These are phyloP conservation scores for Komagataella pastoris DNA, from an alignment of 805 yeast species.

Conservation along the genomic window DNA sequence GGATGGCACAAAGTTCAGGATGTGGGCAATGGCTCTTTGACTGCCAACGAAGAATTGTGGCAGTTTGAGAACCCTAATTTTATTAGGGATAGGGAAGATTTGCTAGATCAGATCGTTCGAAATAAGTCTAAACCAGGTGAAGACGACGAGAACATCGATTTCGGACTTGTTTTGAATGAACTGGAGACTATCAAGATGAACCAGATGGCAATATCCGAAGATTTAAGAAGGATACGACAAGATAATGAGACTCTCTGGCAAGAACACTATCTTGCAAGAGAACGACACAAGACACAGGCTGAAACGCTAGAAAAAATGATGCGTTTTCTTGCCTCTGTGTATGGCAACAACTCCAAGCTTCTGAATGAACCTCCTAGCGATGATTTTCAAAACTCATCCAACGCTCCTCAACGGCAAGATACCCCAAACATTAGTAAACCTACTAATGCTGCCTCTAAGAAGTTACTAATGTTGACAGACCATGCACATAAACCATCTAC, in stretches of 20 bases:
- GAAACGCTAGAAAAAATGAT: conserved; percentile 81
- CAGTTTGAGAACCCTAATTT: conserved; percentile 82
- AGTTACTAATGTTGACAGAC: neutral
- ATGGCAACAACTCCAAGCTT: conserved; percentile 48
- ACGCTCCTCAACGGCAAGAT: neutral
- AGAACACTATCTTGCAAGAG: conserved; percentile 73
- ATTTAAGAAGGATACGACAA: conserved; percentile 65
- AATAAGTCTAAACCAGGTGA: conserved; percentile 36
- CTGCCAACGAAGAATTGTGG: conserved; percentile 66
- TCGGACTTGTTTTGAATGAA: conserved; percentile 48
- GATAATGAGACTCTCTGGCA: conserved; percentile 91
- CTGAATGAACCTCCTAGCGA: conserved; percentile 13
- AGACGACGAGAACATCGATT: conserved; percentile 30
- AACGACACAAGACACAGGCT: conserved; percentile 73
- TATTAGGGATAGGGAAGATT: conserved; percentile 63
- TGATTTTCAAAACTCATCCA: neutral
- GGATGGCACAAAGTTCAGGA: conserved; percentile 99
- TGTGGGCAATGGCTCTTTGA: conserved; percentile 60
- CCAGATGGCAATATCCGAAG: conserved; percentile 75
- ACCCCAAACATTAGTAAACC: neutral
- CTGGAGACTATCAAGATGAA: conserved; percentile 63
- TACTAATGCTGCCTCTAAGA: neutral
- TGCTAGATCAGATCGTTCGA: conserved; percentile 75
- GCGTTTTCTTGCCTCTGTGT: conserved; percentile 74
- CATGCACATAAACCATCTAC: neutral